These are phyloP conservation scores for Euphorbia celastroides DNA, from an alignment of 441 rosid species.

Conservation along the genomic window DNA sequence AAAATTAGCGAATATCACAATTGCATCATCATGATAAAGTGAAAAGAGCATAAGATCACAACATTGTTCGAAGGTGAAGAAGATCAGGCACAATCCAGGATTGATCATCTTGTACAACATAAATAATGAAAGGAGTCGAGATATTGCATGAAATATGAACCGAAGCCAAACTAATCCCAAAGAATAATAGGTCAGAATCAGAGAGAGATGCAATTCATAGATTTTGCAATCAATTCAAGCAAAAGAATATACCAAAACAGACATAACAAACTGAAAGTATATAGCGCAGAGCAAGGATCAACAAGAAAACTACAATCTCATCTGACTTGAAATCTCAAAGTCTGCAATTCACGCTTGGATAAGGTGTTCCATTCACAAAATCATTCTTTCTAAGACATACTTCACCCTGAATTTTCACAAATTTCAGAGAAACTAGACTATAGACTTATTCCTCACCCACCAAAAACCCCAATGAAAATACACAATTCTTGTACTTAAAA, in stretches of 20 bases:
- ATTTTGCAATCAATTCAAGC: too few species aligned
- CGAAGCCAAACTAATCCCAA: background rate
- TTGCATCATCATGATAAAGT: conserved; percentile 2
- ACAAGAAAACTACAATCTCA: background rate
- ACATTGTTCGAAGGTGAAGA: background rate
- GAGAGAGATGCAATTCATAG: background rate
- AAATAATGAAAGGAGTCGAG: background rate
- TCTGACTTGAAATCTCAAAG: background rate
- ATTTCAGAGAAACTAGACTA: background rate
- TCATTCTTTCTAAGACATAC: background rate
- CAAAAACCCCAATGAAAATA: background rate
- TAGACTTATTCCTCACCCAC: background rate
- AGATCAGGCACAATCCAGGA: too few species aligned
- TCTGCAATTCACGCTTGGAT: too few species aligned
- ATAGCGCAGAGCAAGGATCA: background rate
- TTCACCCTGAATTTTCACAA: background rate
- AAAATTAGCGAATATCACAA: background rate
- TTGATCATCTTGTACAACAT: background rate
- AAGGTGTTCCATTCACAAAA: background rate
- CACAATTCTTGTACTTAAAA: background rate
- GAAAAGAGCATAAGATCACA: background rate
- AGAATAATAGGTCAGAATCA: background rate
- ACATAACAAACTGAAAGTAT: background rate
- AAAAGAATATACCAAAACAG: background rate
- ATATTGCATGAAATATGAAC: background rate